Evolutionary conservation across 305 asterid species (phyloP), one percentile per base, ranked within the genome.

Genomic region (Solanum hybrid): DNA sequence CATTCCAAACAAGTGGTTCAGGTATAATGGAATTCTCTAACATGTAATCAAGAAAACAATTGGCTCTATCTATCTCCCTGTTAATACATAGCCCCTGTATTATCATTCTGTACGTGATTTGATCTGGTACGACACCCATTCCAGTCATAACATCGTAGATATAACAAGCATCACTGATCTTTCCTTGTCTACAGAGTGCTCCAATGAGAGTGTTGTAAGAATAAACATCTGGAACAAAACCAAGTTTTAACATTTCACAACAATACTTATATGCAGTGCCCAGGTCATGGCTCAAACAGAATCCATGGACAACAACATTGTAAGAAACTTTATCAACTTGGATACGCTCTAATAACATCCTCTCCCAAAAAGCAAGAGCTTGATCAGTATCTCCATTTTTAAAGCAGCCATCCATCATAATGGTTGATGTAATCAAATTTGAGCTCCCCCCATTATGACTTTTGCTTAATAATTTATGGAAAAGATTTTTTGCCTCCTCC

Each of bases 371-470:
- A 92, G 91, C 79, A 73, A 94, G 94, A 87, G 96, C 99, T 90
- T 93, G 95, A 80, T 10, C 84, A 82, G 85, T 87, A 89, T 94
- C 93, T 87, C 98, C 97, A 88, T 81, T 87, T 93, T 96, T 97
- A 95, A 96, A 95, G 91, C 91, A 93, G 79, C 95, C 92, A 86
- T 95, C 97, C 98, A 96, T 95, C 68, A 95, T 94, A 92, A 95
- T 94, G 61, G 99, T 97, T 75, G 95, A 94, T 37, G 98, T 91
- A 78, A 96, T 94, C 92, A 96, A 90, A 87, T 90, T 86, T 32
- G 93, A 91, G 73, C 85, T 80, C 79, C 82, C 92, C 86, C 91
- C 91, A 20, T 91, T 92, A 83, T 75, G 80, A 78, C 78, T 88
- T 76, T 94, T 96, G 78, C 90, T 94, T 93, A 95, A 88, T 90